Base-by-base conservation (phyloP, 495 filamentous ascomycete species). In the Penicillium pulvis region DNA sequence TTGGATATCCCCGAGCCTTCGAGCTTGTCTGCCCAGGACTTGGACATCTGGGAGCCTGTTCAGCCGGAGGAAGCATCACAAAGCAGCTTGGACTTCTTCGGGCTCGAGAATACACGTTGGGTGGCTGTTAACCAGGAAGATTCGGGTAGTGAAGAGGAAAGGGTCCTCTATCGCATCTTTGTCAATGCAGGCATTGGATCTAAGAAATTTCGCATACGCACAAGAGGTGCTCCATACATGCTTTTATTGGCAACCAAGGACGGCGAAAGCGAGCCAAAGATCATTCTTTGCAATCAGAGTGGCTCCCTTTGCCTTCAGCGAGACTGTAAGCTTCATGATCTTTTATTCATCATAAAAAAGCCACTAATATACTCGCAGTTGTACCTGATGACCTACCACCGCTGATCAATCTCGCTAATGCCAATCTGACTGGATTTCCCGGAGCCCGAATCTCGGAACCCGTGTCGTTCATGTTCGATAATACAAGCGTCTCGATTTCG, bases 231-330 rank as follows among this genome's bases (percentile, higher is more conserved):
- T n/a, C 73, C 76, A 8, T 79, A 79, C 54, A 69, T 79, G 74
- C 62, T 79, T 5, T 52, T 76, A 12, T 45, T 79, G 10, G 71
- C 70, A 26, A 72, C 72, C 8, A 70, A 62, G 35, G 66, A 75
- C 2, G 73, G 73, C 8, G 70, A 78, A 50, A 75, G 72, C 49
- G 75, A 79, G 19, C 75, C 71, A 9, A 78, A 71, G 31, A 65
- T 79, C 20, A 71, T 75, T 10, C 55, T 79, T 7, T 76, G 74
- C 39, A 79, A 78, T 31, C 76, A 79, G 61, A 74, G 67, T 41
- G 75, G 76, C 14, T 71, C 70, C 9, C 58, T 79, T 41, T 73
- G 68, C 52, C 53, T 79, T 10, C 75, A 75, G 35, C 56, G 75
- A 51, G 66, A 74, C 47, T 74, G 72, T 76, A 45, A 64, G 71